Evolutionary conservation across 2,329 filamentous ascomycete species (phyloP).

Genomic region (Massarina eburnea): DNA sequence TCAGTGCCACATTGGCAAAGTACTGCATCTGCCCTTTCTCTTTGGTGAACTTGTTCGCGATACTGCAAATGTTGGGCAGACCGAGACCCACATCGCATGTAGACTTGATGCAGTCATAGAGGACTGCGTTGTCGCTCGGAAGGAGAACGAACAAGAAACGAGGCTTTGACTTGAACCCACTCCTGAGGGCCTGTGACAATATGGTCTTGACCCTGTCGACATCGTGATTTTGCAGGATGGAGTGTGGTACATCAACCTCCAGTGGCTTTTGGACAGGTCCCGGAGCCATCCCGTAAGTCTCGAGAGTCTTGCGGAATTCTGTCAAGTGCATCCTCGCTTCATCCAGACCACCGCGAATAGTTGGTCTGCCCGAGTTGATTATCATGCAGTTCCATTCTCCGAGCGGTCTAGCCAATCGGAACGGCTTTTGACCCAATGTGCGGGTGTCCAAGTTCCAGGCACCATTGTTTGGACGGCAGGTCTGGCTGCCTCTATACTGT

Average conservation of each 20-base stretch:
- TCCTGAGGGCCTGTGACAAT: conserved; percentile 53
- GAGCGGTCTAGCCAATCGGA: conserved; percentile 21
- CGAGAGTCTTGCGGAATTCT: conserved; percentile 19
- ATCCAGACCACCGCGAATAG: conserved; percentile 19
- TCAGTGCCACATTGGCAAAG: conserved; percentile 57
- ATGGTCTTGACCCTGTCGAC: conserved; percentile 59
- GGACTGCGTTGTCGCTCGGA: conserved; percentile 28
- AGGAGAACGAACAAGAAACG: conserved; percentile 36
- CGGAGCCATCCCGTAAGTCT: conserved; percentile 26
- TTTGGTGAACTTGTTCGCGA: conserved; percentile 56
- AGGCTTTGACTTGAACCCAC: conserved; percentile 44
- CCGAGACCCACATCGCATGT: conserved; percentile 68
- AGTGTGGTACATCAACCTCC: conserved; percentile 8
- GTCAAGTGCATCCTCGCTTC: conserved; percentile 13
- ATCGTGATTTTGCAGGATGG: conserved; percentile 22
- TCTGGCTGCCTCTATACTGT: conserved; percentile 52
- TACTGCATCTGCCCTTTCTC: conserved; percentile 35
- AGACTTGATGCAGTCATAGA: conserved; percentile 61
- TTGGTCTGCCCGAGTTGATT: conserved; percentile 27
- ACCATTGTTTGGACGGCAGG: conserved; percentile 51
- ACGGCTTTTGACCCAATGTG: conserved; percentile 27
- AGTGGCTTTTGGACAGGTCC: conserved; percentile 16
- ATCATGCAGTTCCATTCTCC: conserved; percentile 31
- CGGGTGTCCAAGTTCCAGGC: conserved; percentile 66
- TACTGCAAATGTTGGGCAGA: conserved; percentile 66